phyloP scores from a whole-genome alignment of 371 early-diverging fungal genomes.

The Rhizopus sp. region DNA sequence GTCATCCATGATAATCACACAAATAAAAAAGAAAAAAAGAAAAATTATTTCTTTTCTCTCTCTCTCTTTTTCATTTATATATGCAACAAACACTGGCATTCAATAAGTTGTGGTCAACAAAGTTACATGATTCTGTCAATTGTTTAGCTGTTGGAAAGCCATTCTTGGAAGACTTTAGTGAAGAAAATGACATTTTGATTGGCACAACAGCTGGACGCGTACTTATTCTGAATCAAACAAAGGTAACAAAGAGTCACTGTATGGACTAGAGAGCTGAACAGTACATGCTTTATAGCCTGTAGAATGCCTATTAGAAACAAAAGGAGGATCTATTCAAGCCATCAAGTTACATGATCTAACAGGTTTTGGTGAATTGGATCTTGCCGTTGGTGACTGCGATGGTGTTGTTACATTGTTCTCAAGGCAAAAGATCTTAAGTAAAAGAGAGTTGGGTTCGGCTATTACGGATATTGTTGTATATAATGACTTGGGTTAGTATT shows the following conservation, averaged over 20 bases:
- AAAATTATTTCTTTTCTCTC: background rate
- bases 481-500: conserved; percentile 31
- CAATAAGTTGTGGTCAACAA: conserved; percentile 39
- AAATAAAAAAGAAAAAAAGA: background rate
- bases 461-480: conserved; percentile 42
- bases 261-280: background rate
- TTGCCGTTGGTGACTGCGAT: conserved; percentile 53
- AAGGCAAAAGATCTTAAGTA: conserved; percentile 48
- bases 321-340: conserved; percentile 48
- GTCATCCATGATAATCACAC: background rate
- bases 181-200: conserved; percentile 52
- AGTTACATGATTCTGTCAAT: conserved; percentile 43
- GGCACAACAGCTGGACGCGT: conserved; percentile 49
- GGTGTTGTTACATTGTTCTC: conserved; percentile 50
- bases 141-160: conserved; percentile 50
- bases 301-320: conserved; percentile 50
- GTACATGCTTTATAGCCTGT: conserved; percentile 22
- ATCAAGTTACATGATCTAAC: conserved; percentile 47
- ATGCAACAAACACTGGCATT: conserved; percentile 2
- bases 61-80: background rate
- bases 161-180: conserved; percentile 46
- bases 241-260: conserved; percentile 22
- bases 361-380: conserved; percentile 42
- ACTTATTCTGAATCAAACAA: conserved; percentile 44
- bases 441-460: conserved; percentile 38